Evolutionary conservation across 495 filamentous ascomycete genomes (phyloP), one percentile per base, ranked within the genome.

Genomic region (Hypoxylon perforatum): DNA sequence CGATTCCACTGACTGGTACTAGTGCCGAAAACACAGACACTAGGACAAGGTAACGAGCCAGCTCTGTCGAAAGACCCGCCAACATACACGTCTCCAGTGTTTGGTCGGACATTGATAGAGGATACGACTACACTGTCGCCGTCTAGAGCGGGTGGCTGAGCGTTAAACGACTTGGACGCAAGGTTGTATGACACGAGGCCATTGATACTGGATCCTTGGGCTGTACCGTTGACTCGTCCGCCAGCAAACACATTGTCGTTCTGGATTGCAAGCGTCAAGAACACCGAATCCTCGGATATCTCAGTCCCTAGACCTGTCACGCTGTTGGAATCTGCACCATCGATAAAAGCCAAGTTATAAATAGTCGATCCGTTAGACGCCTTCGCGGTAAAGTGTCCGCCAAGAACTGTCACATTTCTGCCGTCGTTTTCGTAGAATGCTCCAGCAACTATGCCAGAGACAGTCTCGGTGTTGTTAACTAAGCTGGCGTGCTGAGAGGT

Each of bases 121-220:
- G 93, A 90, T 48, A 97, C 91, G 12, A 86, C 82, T 15, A 90
- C 90, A 63, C 87, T 82, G 8, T 78, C 75, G 15, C 92, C 94
- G 8, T 76, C 78, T n/a, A 96, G 80, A 10, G 86, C 78, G 8
- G 91, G 88, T 6, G 93, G 90, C 68, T 97, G 94, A 6, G 81
- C 71, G 58, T 80, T 77, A 61, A 89, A 91, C 3, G 83, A 80
- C 19, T 82, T 83, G 41, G 77, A 83, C 3, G 80, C 77, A 38
- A 99, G 83, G 69, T 96, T 88, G 75, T 93, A 98, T 0, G 87
- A 79, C 39, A 97, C 76, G 36, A 98, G 77, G n/a, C 93, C 95
- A 63, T 84, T 87, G 52, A 97, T 78, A 44, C 66, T 70, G 17
- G 77, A 82, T n/a, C 83, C 83, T 52, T 87, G 84, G 33, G 91